Percentiles rank a stretch among this genome's conserved stretches.
These are phyloP conservation scores for Xylaria sp. DNA, from an alignment of 2,329 filamentous ascomycete genomes.

Conservation along the genomic window DNA sequence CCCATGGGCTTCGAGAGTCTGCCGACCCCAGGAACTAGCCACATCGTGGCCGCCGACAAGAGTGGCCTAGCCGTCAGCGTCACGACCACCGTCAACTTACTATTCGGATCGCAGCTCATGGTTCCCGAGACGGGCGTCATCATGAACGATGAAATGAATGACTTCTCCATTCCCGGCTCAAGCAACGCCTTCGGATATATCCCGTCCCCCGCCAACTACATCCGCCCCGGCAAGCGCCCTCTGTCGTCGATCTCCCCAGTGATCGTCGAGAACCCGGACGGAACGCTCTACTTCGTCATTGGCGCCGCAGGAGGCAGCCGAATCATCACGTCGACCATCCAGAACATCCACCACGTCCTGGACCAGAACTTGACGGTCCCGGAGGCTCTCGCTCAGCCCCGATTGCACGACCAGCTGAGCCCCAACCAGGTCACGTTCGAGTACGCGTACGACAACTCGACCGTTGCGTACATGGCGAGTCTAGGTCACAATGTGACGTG, in stretches of 20 bases:
- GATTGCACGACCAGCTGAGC: slow-evolving; percentile 85
- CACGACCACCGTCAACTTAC: slow-evolving; percentile 83
- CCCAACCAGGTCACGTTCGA: slow-evolving; percentile 78
- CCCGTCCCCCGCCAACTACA: slow-evolving; percentile 78
- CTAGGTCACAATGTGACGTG: slow-evolving; percentile 81
- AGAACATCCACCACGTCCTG: slow-evolving; percentile 79
- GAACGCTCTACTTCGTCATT: slow-evolving; percentile 75
- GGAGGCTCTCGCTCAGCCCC: slow-evolving; percentile 73
- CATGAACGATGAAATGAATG: slow-evolving; percentile 72
- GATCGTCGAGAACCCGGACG: slow-evolving; percentile 78
- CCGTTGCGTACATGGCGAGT: slow-evolving; percentile 72
- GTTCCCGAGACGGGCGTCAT: slow-evolving; percentile 86
- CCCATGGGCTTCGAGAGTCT: slow-evolving; percentile 59
- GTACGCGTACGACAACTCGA: slow-evolving; percentile 75
- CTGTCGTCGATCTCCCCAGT: slow-evolving; percentile 81
- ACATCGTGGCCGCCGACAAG: slow-evolving; percentile 74
- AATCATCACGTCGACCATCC: slow-evolving; percentile 86
- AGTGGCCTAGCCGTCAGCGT: slow-evolving; percentile 78
- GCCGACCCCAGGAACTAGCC: slow-evolving; percentile 74
- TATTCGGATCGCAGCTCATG: slow-evolving; percentile 80
- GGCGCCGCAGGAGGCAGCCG: slow-evolving; percentile 85
- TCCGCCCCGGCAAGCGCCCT: slow-evolving; percentile 80
- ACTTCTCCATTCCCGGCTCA: slow-evolving; percentile 79
- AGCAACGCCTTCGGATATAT: slow-evolving; percentile 82
- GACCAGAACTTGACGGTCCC: slow-evolving; percentile 71